These are phyloP conservation scores for Neoboletus subvelutipes DNA, from an alignment of 768 basidiomycete species.

Conservation along the genomic window DNA sequence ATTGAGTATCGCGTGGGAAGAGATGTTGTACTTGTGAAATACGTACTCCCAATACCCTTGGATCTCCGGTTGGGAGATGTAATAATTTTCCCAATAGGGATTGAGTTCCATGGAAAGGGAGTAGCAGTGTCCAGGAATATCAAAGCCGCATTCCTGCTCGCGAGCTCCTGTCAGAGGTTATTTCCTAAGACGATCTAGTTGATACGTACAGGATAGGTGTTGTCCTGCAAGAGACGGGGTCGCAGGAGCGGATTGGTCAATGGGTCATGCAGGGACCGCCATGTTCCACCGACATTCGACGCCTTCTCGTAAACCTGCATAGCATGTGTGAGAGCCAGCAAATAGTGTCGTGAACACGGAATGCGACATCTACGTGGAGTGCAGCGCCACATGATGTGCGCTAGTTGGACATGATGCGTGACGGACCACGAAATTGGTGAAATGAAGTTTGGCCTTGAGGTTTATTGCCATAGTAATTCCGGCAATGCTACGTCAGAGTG, in stretches of 20 bases:
- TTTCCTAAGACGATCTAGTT: neutral
- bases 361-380: neutral
- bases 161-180: neutral
- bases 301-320: conserved; percentile 2
- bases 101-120: conserved; percentile 2
- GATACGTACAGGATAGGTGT: conserved; percentile 4
- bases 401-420: neutral
- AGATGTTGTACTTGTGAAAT: conserved; percentile 41
- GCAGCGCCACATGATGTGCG: conserved; percentile 7
- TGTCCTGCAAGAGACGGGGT: conserved; percentile 1
- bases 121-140: neutral
- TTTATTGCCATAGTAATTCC: conserved; percentile 2
- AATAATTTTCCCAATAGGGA: neutral
- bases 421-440: conserved; percentile 49
- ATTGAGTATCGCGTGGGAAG: conserved; percentile 38
- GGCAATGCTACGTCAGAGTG: neutral
- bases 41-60: conserved; percentile 40
- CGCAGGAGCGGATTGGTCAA: neutral
- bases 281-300: neutral
- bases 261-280: neutral
- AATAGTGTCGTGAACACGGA: neutral
- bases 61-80: conserved; percentile 7
- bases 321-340: conserved; percentile 23
- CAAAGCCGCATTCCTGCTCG: conserved; percentile 1
- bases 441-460: conserved; percentile 16